Percentiles rank a stretch among this genome's conserved stretches.
phyloP scores from a whole-genome alignment of 805 yeast genomes.

The Candida ipomoeae region DNA sequence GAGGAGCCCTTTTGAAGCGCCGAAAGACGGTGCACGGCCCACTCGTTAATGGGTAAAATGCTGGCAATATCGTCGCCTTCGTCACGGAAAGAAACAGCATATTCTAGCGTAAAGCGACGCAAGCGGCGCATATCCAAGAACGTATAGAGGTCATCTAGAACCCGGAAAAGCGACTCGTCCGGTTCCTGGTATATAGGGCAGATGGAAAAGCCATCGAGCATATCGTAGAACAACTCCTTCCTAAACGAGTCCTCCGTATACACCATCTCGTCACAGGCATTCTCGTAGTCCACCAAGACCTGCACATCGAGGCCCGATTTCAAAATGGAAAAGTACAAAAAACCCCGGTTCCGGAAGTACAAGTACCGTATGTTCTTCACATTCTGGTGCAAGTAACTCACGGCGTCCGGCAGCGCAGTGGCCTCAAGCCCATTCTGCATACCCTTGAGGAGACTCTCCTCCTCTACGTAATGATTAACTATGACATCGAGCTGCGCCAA shows the following conservation, averaged over 20 bases:
- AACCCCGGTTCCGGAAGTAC: conserved; percentile 77
- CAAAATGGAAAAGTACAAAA: conserved; percentile 51
- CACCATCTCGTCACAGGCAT: conserved; percentile 7
- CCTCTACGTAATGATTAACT: conserved; percentile 39
- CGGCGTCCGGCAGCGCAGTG: conserved; percentile 34
- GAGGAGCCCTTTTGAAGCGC: not conserved
- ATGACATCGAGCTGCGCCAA: conserved; percentile 70
- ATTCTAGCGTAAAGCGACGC: conserved; percentile 56
- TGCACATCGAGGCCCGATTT: conserved; percentile 12
- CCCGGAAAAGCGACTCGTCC: conserved; percentile 50
- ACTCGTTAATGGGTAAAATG: conserved; percentile 22
- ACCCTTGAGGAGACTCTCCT: conserved; percentile 33
- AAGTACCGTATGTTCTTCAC: conserved; percentile 71
- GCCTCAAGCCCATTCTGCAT: conserved; percentile 33
- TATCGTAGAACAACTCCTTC: conserved; percentile 38
- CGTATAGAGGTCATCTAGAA: conserved; percentile 48
- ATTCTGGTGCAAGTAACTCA: conserved; percentile 56
- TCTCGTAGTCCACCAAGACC: not conserved
- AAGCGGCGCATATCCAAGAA: conserved; percentile 47
- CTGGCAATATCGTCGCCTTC: conserved; percentile 41
- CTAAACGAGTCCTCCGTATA: conserved; percentile 5
- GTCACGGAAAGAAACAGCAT: conserved; percentile 42
- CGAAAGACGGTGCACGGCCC: conserved; percentile 8
- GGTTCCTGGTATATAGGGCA: conserved; percentile 66
- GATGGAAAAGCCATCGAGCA: conserved; percentile 58